Conservation (phyloP, 1,284 basidiomycete genomes). For the Apiotrichum veenhuisii region DNA sequence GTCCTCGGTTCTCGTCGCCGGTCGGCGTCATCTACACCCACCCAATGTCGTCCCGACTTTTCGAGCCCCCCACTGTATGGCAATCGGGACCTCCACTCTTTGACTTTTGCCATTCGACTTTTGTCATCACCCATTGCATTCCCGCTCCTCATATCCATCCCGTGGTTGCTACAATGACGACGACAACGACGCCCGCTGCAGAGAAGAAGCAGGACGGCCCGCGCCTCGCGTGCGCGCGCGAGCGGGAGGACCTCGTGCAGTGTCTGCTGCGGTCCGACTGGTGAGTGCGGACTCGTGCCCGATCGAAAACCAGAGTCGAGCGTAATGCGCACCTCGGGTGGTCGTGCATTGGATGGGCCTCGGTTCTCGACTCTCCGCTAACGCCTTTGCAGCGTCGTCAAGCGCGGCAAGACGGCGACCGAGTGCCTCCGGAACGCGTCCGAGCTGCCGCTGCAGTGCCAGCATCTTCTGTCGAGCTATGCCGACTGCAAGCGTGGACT, state of each 20-base stretch:
- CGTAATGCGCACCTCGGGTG: too few species aligned
- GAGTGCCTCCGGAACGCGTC: constrained; percentile 39
- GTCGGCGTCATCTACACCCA: background rate
- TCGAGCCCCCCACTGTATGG: background rate
- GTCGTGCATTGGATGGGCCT: too few species aligned
- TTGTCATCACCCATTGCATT: constrained; percentile 1
- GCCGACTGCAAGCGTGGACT: constrained; percentile 49
- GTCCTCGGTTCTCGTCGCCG: background rate
- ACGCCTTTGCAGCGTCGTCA: constrained; percentile 33
- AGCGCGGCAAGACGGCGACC: constrained; percentile 36
- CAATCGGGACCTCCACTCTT: background rate
- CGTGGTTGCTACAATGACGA: background rate
- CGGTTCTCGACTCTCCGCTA: too few species aligned
- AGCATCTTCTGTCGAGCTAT: constrained; percentile 43
- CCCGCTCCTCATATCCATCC: background rate
- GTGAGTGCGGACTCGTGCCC: too few species aligned
- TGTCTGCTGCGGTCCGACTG: constrained; percentile 47
- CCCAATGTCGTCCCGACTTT: background rate
- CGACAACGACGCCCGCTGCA: background rate
- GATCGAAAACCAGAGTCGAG: too few species aligned
- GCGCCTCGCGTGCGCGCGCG: constrained; percentile 31
- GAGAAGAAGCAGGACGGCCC: constrained; percentile 2
- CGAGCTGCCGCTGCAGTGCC: constrained; percentile 45
- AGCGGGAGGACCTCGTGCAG: constrained; percentile 43
- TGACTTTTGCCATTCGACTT: background rate